Percentiles rank a stretch among this genome's conserved stretches.
Conservation (phyloP, 352 stramenopile species). For the Aphanomyces astaci region DNA sequence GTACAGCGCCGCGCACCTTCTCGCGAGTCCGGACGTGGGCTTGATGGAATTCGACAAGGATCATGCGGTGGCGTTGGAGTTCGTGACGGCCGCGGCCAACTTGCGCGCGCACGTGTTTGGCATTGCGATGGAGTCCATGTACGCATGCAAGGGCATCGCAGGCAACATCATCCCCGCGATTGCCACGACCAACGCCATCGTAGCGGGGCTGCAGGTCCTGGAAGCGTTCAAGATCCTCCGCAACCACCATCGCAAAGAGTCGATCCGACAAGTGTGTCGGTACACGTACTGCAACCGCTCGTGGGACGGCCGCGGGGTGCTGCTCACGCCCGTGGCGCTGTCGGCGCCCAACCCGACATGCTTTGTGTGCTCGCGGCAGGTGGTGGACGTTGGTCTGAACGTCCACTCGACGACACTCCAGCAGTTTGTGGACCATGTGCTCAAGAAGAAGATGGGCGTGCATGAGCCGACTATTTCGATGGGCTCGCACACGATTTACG, state of each 20-base stretch:
- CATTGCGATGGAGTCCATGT: slow-evolving; percentile 78
- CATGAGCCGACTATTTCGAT: slow-evolving; percentile 86
- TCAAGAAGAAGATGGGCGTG: slow-evolving; percentile 84
- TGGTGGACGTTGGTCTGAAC: slow-evolving; percentile 86
- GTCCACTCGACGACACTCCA: slow-evolving; percentile 75
- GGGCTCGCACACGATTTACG: slow-evolving; percentile 86
- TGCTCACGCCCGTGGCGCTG: slow-evolving; percentile 87
- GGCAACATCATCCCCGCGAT: slow-evolving; percentile 99
- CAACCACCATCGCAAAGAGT: slow-evolving; percentile 21
- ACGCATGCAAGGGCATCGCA: slow-evolving; percentile 96
- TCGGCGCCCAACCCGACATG: slow-evolving; percentile 89
- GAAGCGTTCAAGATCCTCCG: slow-evolving; percentile 78
- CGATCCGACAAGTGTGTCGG: slow-evolving; percentile 67
- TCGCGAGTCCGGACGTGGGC: slow-evolving; percentile 56
- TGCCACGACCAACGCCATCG: slow-evolving; percentile 99
- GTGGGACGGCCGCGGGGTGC: slow-evolving; percentile 86
- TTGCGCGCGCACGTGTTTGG: slow-evolving; percentile 85
- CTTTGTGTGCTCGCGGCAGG: slow-evolving; percentile 94
- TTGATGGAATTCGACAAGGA: slow-evolving; percentile 97
- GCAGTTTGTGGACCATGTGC: slow-evolving; percentile 67
- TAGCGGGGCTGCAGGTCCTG: slow-evolving; percentile 90
- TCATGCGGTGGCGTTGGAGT: slow-evolving; percentile 92
- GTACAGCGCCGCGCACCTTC: slow-evolving; percentile 48
- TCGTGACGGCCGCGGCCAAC: slow-evolving; percentile 97
- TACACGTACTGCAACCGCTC: slow-evolving; percentile 93